phyloP scores from a whole-genome alignment of 139 green algal genomes.

The Micractinium sp. region DNA sequence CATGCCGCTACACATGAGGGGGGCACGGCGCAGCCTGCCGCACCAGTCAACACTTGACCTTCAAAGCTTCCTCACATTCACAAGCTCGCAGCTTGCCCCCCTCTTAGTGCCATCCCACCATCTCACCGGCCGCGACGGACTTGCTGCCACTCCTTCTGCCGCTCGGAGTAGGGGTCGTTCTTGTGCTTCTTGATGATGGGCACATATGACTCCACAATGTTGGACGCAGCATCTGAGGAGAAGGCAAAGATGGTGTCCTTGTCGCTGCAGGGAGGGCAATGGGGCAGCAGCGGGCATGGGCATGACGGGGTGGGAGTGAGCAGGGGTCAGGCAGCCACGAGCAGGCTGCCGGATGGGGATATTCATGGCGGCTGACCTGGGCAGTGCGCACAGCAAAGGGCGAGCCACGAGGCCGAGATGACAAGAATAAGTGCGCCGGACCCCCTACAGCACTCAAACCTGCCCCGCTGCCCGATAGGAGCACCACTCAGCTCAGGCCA shows the following conservation, averaged over 20 bases:
- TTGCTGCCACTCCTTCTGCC: conserved; percentile 98
- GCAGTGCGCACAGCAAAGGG: too few relatives aligned
- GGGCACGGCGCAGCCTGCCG: background rate
- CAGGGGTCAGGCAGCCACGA: background rate
- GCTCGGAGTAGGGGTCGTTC: conserved; percentile 84
- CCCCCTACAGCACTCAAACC: too few relatives aligned
- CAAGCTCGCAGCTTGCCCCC: background rate
- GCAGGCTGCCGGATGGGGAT: too few relatives aligned
- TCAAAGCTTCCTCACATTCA: background rate
- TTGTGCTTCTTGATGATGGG: conserved; percentile 94
- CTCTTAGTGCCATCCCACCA: background rate
- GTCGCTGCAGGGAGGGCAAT: conserved; percentile 44
- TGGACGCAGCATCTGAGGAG: conserved; percentile 76
- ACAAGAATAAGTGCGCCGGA: too few relatives aligned
- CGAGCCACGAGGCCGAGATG: too few relatives aligned
- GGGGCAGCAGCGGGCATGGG: background rate
- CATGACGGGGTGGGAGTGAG: background rate
- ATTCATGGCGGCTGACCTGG: too few relatives aligned
- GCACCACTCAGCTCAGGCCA: too few relatives aligned
- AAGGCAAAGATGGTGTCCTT: conserved; percentile 83
- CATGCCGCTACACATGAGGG: too few relatives aligned
- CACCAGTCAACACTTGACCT: background rate
- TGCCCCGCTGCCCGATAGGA: too few relatives aligned
- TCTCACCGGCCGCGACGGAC: conserved; percentile 68
- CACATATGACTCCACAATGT: conserved; percentile 86